Conservation (phyloP, 441 rosid species). For the Euphorbia celastroides region DNA sequence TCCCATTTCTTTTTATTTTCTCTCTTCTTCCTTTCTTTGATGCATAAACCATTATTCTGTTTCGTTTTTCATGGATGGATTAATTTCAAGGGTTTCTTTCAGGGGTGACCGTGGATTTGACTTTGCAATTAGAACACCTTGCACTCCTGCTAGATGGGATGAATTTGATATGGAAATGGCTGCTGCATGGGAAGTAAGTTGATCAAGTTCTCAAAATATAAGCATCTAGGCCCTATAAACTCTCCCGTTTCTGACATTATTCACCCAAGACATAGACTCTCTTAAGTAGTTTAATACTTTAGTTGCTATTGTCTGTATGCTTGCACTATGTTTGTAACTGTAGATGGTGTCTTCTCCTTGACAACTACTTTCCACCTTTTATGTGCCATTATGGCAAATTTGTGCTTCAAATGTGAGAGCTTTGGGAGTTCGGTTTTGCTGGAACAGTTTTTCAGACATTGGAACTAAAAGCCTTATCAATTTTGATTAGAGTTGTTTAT, state of each 20-base stretch:
- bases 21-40: not conserved
- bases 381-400: not conserved
- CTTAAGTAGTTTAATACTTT: not conserved
- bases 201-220: conserved; percentile 16
- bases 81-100: conserved; percentile 22
- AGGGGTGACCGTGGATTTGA: conserved; percentile 78
- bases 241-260: not conserved
- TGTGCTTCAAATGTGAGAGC: not conserved
- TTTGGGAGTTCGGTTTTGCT: not conserved
- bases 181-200: conserved; percentile 88
- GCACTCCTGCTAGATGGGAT: conserved; percentile 94
- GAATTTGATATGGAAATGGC: conserved; percentile 89
- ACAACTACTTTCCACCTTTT: not conserved
- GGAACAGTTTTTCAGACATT: not conserved
- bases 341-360: not conserved
- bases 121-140: conserved; percentile 93
- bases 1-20: not conserved
- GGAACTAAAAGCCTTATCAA: not conserved
- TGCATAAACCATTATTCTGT: conserved; percentile 1
- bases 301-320: not conserved
- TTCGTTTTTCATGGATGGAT: conserved; percentile 7
- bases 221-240: not conserved
- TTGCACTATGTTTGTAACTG: not conserved
- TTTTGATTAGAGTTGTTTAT: not conserved
- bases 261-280: not conserved